These are phyloP conservation scores for Chlamydomonas incerta DNA, from an alignment of 139 green algal species.

Conservation along the genomic window DNA sequence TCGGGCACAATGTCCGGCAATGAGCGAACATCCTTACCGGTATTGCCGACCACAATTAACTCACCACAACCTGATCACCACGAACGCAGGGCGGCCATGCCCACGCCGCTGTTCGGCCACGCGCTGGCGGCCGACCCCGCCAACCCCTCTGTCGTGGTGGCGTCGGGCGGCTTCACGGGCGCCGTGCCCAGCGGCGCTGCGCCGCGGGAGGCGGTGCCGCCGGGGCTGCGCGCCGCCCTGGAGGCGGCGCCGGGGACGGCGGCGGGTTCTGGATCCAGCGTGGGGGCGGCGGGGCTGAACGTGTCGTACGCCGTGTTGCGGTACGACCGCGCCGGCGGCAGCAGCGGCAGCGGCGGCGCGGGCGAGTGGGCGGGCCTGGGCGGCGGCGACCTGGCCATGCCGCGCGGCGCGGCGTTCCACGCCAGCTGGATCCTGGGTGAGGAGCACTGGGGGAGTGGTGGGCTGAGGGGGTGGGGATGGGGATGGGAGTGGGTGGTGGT, in stretches of 20 bases:
- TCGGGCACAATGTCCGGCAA: too few relatives aligned
- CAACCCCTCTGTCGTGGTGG: not conserved
- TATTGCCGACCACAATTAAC: too few relatives aligned
- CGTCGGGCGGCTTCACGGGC: not conserved
- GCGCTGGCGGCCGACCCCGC: not conserved
- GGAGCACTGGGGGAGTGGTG: not conserved
- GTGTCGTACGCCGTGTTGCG: too few relatives aligned
- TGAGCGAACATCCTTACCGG: too few relatives aligned
- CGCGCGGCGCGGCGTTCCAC: slow-evolving; percentile 1
- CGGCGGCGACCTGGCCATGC: too few relatives aligned
- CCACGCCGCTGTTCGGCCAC: not conserved
- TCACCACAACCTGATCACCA: too few relatives aligned
- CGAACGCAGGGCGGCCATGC: not conserved
- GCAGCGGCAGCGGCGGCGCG: too few relatives aligned
- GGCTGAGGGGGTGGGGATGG: not conserved
- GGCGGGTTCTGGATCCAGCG: too few relatives aligned
- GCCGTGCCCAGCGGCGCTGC: not conserved
- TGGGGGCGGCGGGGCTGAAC: too few relatives aligned
- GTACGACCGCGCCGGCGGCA: not conserved
- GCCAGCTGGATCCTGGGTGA: slow-evolving; percentile 15
- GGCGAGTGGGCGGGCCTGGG: not conserved
- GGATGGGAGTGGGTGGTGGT: not conserved
- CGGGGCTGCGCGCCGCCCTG: not conserved
- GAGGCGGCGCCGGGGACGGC: not conserved
- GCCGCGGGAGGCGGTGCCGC: not conserved